phyloP scores from a whole-genome alignment of 331 rosid genomes.

The Saraca asoca region DNA sequence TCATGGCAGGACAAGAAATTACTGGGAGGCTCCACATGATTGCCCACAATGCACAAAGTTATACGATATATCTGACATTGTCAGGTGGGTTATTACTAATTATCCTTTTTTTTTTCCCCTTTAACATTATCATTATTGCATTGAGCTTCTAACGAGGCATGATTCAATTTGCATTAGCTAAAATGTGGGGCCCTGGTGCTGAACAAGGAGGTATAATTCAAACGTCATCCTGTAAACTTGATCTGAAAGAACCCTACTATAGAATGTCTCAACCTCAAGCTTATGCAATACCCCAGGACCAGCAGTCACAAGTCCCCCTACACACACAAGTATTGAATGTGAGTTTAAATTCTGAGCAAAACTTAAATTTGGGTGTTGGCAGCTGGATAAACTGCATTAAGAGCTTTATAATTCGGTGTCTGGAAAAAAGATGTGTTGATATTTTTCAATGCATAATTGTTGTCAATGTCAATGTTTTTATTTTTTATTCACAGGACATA shows the following conservation, averaged over 20 bases:
- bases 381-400: no score
- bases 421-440: neutral
- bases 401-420: no score
- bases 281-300: constrained; percentile 75
- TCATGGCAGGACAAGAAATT: constrained; percentile 98
- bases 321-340: constrained; percentile 62
- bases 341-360: no score
- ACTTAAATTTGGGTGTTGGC: no score
- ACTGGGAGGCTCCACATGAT: constrained; percentile 90
- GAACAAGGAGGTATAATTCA: constrained; percentile 95
- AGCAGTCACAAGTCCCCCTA: constrained; percentile 64
- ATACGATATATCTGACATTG: constrained; percentile 73
- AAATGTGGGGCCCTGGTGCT: constrained; percentile 99
- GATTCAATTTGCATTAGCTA: constrained; percentile 51
- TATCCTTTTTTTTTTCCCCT: constrained; percentile 4
- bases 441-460: neutral
- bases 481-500: constrained; percentile 36
- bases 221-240: constrained; percentile 92
- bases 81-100: constrained; percentile 54
- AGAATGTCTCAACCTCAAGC: constrained; percentile 99
- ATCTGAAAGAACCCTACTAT: constrained; percentile 95
- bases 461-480: constrained; percentile 23
- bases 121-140: neutral
- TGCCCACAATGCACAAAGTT: constrained; percentile 95
- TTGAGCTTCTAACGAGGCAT: constrained; percentile 24